A percentile compares a stretch with the other conserved stretches of the same genome.
Evolutionary conservation across 2,329 filamentous ascomycete genomes (phyloP).

Genomic region (Penicillium sp.): DNA sequence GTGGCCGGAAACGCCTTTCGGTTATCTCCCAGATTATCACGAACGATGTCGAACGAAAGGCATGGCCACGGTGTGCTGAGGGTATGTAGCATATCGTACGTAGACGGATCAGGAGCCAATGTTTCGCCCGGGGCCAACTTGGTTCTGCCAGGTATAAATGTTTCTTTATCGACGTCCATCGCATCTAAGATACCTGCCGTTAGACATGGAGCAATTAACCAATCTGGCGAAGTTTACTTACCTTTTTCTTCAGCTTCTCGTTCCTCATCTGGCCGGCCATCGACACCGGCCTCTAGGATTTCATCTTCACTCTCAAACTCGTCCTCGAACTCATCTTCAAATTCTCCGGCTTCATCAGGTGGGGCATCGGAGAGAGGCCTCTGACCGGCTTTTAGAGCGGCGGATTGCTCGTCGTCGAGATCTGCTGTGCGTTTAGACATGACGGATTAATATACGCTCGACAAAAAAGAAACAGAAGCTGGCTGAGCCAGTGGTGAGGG

Average conservation of each 20-base stretch:
- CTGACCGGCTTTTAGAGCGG: conserved; percentile 59
- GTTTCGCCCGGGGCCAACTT: conserved; percentile 89
- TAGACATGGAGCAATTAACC: conserved; percentile 12
- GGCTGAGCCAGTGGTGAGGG: conserved; percentile 12
- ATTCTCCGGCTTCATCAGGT: conserved; percentile 56
- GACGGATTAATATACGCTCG: conserved; percentile 17
- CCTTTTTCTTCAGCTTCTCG: conserved; percentile 79
- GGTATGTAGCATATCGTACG: conserved; percentile 96
- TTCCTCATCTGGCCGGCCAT: conserved; percentile 87
- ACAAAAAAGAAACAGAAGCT: conserved; percentile 6
- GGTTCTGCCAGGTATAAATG: conserved; percentile 92
- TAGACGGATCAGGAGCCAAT: conserved; percentile 83
- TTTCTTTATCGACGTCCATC: conserved; percentile 92
- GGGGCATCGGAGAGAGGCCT: conserved; percentile 50
- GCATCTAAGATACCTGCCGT: conserved; percentile 49
- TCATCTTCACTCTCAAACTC: conserved; percentile 94
- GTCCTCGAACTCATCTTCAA: conserved; percentile 84
- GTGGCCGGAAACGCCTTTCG: conserved; percentile 92
- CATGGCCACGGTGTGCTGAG: conserved; percentile 95
- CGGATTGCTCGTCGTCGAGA: conserved; percentile 44
- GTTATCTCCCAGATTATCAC: conserved; percentile 79
- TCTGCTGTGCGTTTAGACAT: conserved; percentile 63
- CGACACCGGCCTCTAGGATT: conserved; percentile 88
- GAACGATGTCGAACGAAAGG: conserved; percentile 89
- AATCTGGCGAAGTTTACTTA: conserved; percentile 30